Conservation (phyloP, 2,329 filamentous ascomycete species). For the Zymoseptoria tritici region DNA sequence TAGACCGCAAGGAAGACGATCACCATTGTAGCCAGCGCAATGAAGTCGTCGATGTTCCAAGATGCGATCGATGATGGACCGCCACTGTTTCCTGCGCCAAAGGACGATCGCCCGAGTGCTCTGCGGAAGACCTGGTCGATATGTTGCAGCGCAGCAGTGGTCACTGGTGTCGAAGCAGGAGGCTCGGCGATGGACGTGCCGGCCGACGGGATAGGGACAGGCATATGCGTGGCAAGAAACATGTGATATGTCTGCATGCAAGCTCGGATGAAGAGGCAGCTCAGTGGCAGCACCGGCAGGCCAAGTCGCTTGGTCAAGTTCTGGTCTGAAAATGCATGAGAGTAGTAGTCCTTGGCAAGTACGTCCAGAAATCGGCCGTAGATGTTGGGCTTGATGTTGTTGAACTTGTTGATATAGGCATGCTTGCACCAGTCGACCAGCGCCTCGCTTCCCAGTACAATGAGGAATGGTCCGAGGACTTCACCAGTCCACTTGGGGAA, state of each 20-base stretch:
- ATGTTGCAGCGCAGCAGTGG: constrained; percentile 68
- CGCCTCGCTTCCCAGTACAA: constrained; percentile 95
- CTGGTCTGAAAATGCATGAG: constrained; percentile 85
- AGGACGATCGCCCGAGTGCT: constrained; percentile 66
- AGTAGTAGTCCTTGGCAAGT: constrained; percentile 95
- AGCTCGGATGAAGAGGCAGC: constrained; percentile 90
- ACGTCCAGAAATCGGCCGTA: constrained; percentile 89
- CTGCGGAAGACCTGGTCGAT: constrained; percentile 71
- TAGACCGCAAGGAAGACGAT: constrained; percentile 80
- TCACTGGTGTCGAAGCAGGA: constrained; percentile 55
- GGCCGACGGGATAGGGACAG: constrained; percentile 61
- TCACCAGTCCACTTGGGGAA: constrained; percentile 82
- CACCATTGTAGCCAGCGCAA: constrained; percentile 72
- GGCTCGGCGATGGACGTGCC: constrained; percentile 56
- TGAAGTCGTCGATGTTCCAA: constrained; percentile 60
- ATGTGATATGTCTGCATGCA: constrained; percentile 96
- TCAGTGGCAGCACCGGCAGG: constrained; percentile 82
- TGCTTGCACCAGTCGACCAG: constrained; percentile 96
- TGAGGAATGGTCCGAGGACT: constrained; percentile 82
- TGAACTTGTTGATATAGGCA: constrained; percentile 96
- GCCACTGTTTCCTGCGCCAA: constrained; percentile 41
- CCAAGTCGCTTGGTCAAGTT: constrained; percentile 85
- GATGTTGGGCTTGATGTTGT: constrained; percentile 86
- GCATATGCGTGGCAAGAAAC: constrained; percentile 84
- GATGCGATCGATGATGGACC: constrained; percentile 25